A percentile compares a stretch with the other conserved stretches of the same genome.
Conservation (phyloP, 2,329 filamentous ascomycete genomes). For the Phyllosticta citriasiana region DNA sequence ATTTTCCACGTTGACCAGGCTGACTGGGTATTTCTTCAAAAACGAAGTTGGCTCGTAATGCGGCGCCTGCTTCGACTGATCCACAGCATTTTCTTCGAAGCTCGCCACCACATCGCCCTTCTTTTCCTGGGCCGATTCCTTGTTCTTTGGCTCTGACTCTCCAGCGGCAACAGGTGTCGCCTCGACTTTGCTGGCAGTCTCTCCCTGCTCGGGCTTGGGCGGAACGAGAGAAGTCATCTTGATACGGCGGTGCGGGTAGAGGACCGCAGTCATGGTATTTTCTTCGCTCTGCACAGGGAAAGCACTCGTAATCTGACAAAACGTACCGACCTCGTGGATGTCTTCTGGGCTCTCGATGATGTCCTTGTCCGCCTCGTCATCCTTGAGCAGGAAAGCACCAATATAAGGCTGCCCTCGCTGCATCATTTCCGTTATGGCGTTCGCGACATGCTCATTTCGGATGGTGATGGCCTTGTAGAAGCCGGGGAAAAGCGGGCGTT, state of each 20-base stretch:
- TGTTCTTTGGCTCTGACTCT: slow-evolving; percentile 38
- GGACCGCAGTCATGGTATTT: slow-evolving; percentile 75
- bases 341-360: slow-evolving; percentile 83
- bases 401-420: slow-evolving; percentile 96
- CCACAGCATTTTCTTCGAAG: slow-evolving; percentile 74
- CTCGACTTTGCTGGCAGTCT: slow-evolving; percentile 42
- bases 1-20: slow-evolving; percentile 91
- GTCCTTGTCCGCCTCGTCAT: slow-evolving; percentile 88
- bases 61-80: slow-evolving; percentile 38
- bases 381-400: slow-evolving; percentile 92
- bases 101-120: slow-evolving; percentile 93
- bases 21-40: slow-evolving; percentile 82
- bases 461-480: slow-evolving; percentile 99
- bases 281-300: slow-evolving; percentile 86
- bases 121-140: slow-evolving; percentile 51
- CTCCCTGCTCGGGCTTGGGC: slow-evolving; percentile 39
- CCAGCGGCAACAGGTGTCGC: slow-evolving; percentile 17
- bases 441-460: slow-evolving; percentile 80
- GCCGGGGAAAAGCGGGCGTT: slow-evolving; percentile 86
- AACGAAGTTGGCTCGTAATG: slow-evolving; percentile 80
- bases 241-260: slow-evolving; percentile 93
- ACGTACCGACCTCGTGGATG: slow-evolving; percentile 92
- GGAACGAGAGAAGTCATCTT: slow-evolving; percentile 76
- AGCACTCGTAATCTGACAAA: slow-evolving; percentile 93
- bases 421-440: slow-evolving; percentile 91